Evolutionary conservation across 495 filamentous ascomycete genomes (phyloP), one percentile per base, ranked within the genome.

Genomic region (Penicillium fimorum): DNA sequence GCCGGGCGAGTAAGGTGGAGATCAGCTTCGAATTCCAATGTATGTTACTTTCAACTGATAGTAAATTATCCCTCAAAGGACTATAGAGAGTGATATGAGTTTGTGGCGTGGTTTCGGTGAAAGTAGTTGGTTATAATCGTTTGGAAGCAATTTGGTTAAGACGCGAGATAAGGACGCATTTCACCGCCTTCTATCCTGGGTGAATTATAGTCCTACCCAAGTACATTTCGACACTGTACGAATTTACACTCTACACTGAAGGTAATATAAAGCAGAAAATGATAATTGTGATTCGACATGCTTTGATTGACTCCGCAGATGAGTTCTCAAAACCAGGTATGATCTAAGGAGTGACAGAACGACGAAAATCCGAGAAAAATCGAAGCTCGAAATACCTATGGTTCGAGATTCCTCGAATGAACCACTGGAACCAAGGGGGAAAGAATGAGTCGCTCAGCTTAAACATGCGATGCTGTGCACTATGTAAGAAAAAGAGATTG

Each of bases 391-490:
- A 37, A 57, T n/a, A 33, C 53, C 25, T 18, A 59, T 59, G 33
- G 47, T 58, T 53, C 43, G 56, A 52, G 32, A n/a, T 11, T 17
- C 45, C 32, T 5, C 44, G 46, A 52, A 55, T 50, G 47, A 56
- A 47, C 20, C 47, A 43, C 32, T 25, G 29, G 45, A 24, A 40
- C n/a, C 22, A 33, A 45, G 9, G 20, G 47, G 20, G 22, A 46
- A 51, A 22, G 30, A 40, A 57, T 43, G 40, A 46, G 38, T 50
- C 61, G 61, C 63, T 69, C 24, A 55, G 64, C 63, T 57, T 59
- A 53, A 48, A 40, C 9, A 69, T 69, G 61, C 64, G 57, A 66
- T 53, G 59, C 47, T 60, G 61, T 60, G 55, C 53, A 62, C 29
- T 47, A 57, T 63, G 50, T 53, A 55, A 44, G 27, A 46, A 55